Percentiles rank a stretch among this genome's conserved stretches.
These are phyloP conservation scores for Dendrobium chrysotoxum DNA, from an alignment of 106 monocot genomes.

Conservation along the genomic window DNA sequence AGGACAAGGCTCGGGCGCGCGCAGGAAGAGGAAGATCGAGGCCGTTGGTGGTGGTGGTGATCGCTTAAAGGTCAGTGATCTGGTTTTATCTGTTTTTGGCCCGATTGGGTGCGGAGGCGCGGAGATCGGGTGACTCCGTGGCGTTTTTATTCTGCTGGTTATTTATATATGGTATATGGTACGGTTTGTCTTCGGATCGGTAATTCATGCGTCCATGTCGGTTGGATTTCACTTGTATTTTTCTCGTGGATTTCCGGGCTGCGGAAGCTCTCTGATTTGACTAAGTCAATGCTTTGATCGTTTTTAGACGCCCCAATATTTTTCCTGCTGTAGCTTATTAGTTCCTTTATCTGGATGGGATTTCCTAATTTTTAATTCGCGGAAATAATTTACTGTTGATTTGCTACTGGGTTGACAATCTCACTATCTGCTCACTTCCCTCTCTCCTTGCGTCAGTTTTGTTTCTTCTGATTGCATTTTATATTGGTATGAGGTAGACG, in stretches of 20 bases:
- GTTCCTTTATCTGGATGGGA: neutral
- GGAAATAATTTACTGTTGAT: neutral
- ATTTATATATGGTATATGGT: conserved; percentile 1
- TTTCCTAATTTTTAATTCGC: neutral
- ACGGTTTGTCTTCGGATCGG: conserved; percentile 13
- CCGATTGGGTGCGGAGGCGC: neutral
- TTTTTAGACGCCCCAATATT: neutral
- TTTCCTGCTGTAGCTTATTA: neutral
- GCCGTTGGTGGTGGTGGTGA: conserved; percentile 7
- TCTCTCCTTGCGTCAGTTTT: conserved; percentile 4
- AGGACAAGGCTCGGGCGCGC: neutral
- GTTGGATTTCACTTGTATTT: conserved; percentile 9
- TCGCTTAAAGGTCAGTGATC: conserved; percentile 4
- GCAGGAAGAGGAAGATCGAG: conserved; percentile 41
- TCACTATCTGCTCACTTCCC: neutral
- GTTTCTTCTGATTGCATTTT: neutral
- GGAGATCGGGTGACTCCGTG: neutral
- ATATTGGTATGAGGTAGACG: neutral
- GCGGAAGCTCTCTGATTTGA: conserved; percentile 22
- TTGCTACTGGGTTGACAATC: neutral
- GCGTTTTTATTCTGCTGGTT: neutral
- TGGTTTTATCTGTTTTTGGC: neutral
- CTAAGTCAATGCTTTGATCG: conserved; percentile 32
- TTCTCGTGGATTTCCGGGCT: conserved; percentile 18
- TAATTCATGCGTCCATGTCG: conserved; percentile 4